Conservation (phyloP, 78 protist species). For the Dictyostelium purpureum region DNA sequence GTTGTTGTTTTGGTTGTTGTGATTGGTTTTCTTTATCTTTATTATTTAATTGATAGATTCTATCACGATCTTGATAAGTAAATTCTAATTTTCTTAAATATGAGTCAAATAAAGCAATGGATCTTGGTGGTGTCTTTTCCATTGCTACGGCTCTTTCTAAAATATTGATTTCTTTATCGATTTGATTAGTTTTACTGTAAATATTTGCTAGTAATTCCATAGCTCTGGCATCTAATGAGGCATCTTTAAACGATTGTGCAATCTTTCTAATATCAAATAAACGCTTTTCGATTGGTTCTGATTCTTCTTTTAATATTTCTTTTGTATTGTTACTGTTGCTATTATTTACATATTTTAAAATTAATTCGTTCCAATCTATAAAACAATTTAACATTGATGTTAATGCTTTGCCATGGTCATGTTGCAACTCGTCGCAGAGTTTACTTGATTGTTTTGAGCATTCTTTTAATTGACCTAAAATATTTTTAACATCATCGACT, state of each 20-base stretch:
- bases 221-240: not conserved
- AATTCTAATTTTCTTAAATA: slow-evolving; percentile 24
- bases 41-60: slow-evolving; percentile 47
- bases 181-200: slow-evolving; percentile 29
- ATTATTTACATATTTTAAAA: not conserved
- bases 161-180: slow-evolving; percentile 31
- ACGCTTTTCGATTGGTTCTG: not conserved
- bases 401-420: slow-evolving; percentile 41
- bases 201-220: slow-evolving; percentile 49
- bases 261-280: not conserved
- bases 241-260: slow-evolving; percentile 22
- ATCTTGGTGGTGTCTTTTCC: slow-evolving; percentile 20
- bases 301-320: slow-evolving; percentile 1
- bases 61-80: slow-evolving; percentile 64
- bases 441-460: not conserved
- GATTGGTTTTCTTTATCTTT: not conserved
- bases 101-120: slow-evolving; percentile 17
- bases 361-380: not conserved
- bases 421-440: slow-evolving; percentile 2
- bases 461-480: not conserved
- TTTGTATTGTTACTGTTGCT: not conserved
- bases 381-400: slow-evolving; percentile 7
- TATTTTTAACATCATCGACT: not conserved
- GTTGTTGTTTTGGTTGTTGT: not conserved
- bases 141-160: not conserved